These are phyloP conservation scores for Phaeotremella fagi DNA, from an alignment of 768 basidiomycete species.

Conservation along the genomic window DNA sequence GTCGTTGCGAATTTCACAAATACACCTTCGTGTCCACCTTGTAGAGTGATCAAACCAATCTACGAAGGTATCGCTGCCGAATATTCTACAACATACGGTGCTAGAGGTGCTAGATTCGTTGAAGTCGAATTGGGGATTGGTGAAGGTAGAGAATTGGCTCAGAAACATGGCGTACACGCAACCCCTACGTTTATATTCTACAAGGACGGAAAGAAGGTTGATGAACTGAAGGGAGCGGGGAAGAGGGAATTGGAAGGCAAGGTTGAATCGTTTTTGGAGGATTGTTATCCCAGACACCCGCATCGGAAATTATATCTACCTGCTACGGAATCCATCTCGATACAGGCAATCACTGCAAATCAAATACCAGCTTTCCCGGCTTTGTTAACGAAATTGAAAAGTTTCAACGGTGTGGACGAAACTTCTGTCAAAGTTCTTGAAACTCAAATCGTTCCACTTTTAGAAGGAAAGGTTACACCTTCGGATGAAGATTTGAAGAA, in stretches of 20 bases:
- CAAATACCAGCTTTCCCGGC: constrained; percentile 27
- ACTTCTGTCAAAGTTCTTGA: constrained; percentile 10
- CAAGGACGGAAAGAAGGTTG: constrained; percentile 54
- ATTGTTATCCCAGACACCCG: constrained; percentile 30
- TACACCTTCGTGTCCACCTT: constrained; percentile 66
- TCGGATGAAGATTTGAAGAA: constrained; percentile 8
- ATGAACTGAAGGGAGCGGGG: constrained; percentile 33
- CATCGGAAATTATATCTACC: constrained; percentile 36
- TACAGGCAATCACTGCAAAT: constrained; percentile 19
- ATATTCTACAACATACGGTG: constrained; percentile 48
- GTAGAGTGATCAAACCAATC: constrained; percentile 73
- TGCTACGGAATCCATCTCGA: constrained; percentile 20
- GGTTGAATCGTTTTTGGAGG: constrained; percentile 33
- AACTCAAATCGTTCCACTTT: constrained; percentile 20
- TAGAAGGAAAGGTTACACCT: constrained; percentile 17
- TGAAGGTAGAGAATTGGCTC: constrained; percentile 59
- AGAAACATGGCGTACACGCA: constrained; percentile 62
- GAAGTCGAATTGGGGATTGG: constrained; percentile 78
- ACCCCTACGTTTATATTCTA: constrained; percentile 92
- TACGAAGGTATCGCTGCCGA: constrained; percentile 72
- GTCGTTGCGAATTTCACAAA: constrained; percentile 79
- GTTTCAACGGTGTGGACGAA: constrained; percentile 15
- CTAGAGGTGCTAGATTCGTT: constrained; percentile 55
- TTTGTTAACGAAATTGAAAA: constrained; percentile 29
- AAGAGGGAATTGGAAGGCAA: constrained; percentile 26